Conservation (phyloP, 78 protist genomes). For the Dictyostelium firmibasis region DNA sequence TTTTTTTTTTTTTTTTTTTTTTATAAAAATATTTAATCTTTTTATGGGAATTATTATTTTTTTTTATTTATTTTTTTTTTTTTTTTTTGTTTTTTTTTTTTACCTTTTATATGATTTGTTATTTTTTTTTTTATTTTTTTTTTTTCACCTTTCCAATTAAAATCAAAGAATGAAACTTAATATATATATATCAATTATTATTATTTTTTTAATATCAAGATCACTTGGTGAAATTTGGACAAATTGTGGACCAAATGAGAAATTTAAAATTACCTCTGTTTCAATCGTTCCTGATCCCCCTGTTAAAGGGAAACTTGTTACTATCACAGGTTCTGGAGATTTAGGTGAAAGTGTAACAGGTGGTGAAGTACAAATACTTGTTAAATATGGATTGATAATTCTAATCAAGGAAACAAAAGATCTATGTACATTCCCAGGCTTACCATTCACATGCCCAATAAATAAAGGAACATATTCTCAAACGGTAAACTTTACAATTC, state of each 20-base stretch:
- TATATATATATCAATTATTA: background rate
- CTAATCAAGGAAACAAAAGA: slow-evolving; percentile 9
- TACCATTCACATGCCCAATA: slow-evolving; percentile 3
- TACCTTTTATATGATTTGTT: no score
- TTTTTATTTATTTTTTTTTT: no score
- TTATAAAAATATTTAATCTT: no score
- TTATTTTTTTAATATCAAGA: background rate
- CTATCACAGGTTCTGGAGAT: slow-evolving; percentile 21
- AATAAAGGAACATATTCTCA: background rate
- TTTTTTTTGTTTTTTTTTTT: no score
- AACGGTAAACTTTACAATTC: background rate
- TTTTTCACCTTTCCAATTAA: no score
- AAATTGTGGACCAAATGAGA: slow-evolving; percentile 41
- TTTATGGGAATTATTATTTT: no score
- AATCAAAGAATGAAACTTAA: background rate
- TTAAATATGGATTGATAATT: slow-evolving; percentile 53
- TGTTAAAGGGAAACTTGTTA: background rate
- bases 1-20: no score
- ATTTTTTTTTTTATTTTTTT: no score
- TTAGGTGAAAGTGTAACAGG: slow-evolving; percentile 8
- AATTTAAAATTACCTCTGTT: slow-evolving; percentile 20
- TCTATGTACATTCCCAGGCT: background rate
- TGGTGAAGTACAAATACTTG: background rate
- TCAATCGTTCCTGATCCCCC: slow-evolving; percentile 28
- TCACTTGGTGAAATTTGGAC: slow-evolving; percentile 54